Percentiles rank a stretch among this genome's conserved stretches.
phyloP scores from a whole-genome alignment of 306 rosid genomes.

The Sicyos baderoa region DNA sequence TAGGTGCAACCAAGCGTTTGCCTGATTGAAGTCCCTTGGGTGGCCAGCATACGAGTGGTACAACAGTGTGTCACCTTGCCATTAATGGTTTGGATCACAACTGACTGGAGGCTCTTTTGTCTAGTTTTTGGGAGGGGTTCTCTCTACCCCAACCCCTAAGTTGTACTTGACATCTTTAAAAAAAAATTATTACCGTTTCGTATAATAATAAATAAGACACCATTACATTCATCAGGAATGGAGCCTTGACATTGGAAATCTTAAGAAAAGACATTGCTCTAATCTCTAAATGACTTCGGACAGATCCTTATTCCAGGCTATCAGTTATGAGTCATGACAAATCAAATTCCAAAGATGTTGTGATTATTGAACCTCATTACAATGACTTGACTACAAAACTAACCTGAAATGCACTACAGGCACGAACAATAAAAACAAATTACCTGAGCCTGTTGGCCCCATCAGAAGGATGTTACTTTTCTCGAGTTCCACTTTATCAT shows the following conservation, averaged over 20 bases:
- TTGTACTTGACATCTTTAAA: too few species aligned
- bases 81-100: too few species aligned
- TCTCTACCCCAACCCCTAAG: too few species aligned
- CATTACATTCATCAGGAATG: neutral
- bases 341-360: neutral
- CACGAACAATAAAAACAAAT: too few species aligned
- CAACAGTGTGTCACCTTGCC: too few species aligned
- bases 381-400: neutral
- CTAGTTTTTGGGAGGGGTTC: too few species aligned
- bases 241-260: neutral
- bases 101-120: too few species aligned
- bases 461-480: constrained; percentile 90
- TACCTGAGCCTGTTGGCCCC: constrained; percentile 99
- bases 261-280: neutral
- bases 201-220: neutral
- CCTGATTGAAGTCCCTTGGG: too few species aligned
- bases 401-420: too few species aligned
- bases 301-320: neutral
- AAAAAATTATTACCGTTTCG: too few species aligned
- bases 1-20: too few species aligned
- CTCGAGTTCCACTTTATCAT: constrained; percentile 86
- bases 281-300: neutral
- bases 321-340: neutral
- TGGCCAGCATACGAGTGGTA: too few species aligned
- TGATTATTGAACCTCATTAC: neutral